Conservation (phyloP, 2,329 filamentous ascomycete genomes). For the Alternaria infectoria region DNA sequence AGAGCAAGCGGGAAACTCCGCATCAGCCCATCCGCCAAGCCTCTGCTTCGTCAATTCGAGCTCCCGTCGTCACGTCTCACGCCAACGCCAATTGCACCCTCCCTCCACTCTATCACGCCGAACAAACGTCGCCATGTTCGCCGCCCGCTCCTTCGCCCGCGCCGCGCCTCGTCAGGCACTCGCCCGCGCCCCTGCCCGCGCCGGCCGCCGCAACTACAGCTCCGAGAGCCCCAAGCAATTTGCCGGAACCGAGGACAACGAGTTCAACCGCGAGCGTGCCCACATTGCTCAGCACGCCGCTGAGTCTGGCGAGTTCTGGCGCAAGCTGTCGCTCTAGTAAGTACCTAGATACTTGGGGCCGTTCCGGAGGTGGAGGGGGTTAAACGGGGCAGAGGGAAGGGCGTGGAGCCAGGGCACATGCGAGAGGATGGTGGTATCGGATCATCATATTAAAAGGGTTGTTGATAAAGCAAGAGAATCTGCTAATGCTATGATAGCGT, state of each 20-base stretch:
- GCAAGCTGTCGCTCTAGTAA: conserved; percentile 95
- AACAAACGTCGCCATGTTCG: conserved; percentile 38
- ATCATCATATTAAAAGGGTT: not conserved
- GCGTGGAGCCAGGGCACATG: not conserved
- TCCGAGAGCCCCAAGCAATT: conserved; percentile 65
- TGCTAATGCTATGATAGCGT: conserved; percentile 62
- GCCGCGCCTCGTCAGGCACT: conserved; percentile 64
- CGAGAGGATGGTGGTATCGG: conserved; percentile 1
- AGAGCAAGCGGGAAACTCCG: conserved; percentile 23
- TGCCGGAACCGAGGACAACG: conserved; percentile 75
- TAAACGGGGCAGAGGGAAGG: not conserved
- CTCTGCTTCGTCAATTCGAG: conserved; percentile 30
- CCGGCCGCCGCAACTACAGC: conserved; percentile 73
- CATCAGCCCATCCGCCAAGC: conserved; percentile 20
- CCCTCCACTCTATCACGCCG: conserved; percentile 42
- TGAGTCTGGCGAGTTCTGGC: conserved; percentile 87
- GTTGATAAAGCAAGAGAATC: not conserved
- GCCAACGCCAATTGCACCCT: conserved; percentile 31
- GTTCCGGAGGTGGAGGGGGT: not conserved
- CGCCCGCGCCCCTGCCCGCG: conserved; percentile 64
- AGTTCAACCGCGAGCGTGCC: conserved; percentile 89
- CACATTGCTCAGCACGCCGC: conserved; percentile 90
- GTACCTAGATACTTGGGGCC: conserved; percentile 39
- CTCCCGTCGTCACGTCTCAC: conserved; percentile 27
- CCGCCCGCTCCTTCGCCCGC: conserved; percentile 42